These are phyloP conservation scores for Phoma herbarum DNA, from an alignment of 2,329 filamentous ascomycete genomes.

Conservation along the genomic window DNA sequence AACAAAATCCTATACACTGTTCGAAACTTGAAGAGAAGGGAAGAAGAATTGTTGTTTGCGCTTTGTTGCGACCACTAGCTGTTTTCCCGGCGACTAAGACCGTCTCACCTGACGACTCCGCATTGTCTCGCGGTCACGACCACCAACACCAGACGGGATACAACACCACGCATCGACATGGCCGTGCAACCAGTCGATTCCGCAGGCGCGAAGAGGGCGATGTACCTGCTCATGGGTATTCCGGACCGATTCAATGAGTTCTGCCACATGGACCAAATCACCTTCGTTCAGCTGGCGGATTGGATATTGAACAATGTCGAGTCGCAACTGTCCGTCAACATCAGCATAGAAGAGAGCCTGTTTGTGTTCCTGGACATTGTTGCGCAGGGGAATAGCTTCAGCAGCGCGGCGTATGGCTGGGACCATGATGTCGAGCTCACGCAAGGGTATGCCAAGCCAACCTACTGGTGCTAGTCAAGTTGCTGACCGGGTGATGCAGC, in stretches of 20 bases:
- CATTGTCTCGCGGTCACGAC: constrained; percentile 12
- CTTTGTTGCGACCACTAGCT: constrained; percentile 15
- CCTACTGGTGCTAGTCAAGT: constrained; percentile 11
- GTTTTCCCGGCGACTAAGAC: constrained; percentile 18
- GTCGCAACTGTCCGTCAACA: constrained; percentile 39
- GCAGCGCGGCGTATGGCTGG: constrained; percentile 44
- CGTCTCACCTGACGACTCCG: constrained; percentile 25
- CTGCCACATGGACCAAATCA: constrained; percentile 50
- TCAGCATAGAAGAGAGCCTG: constrained; percentile 50
- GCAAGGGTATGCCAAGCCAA: constrained; percentile 41
- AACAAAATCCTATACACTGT: not conserved
- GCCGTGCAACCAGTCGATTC: constrained; percentile 29
- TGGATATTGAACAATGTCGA: constrained; percentile 48
- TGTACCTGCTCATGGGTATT: constrained; percentile 46
- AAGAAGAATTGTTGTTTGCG: constrained; percentile 4
- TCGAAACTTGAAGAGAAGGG: not conserved
- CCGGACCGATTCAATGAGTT: constrained; percentile 51
- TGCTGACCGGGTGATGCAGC: constrained; percentile 33
- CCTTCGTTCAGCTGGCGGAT: constrained; percentile 50
- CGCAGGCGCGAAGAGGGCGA: constrained; percentile 42
- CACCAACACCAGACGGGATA: not conserved
- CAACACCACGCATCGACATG: constrained; percentile 27
- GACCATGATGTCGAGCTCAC: constrained; percentile 48
- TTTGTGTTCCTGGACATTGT: constrained; percentile 51
- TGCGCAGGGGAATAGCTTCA: constrained; percentile 49